Evolutionary conservation across 768 basidiomycete species (phyloP).

Genomic region (Mycena rosella): DNA sequence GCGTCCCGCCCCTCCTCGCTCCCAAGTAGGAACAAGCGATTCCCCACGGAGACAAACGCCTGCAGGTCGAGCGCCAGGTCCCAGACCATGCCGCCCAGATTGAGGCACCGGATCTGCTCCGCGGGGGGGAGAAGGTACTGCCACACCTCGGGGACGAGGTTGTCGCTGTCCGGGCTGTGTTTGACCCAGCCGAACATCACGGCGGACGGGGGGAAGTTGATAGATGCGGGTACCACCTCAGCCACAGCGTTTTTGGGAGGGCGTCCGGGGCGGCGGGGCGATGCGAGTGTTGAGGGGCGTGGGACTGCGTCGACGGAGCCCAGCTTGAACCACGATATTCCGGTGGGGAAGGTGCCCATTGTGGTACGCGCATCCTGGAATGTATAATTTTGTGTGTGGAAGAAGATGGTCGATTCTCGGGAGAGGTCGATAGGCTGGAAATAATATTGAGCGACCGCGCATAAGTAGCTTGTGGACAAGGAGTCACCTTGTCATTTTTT

Average conservation of each 20-base stretch:
- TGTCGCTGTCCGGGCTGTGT: not conserved
- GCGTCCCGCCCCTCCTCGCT: not conserved
- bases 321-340: constrained; percentile 39
- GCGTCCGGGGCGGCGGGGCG: not conserved
- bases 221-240: too few relatives aligned
- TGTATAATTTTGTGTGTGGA: constrained; percentile 38
- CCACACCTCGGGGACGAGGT: constrained; percentile 3
- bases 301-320: not conserved
- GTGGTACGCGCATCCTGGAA: constrained; percentile 35
- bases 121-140: not conserved
- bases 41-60: not conserved
- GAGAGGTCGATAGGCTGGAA: constrained; percentile 29
- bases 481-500: not conserved
- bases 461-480: too few relatives aligned
- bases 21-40: not conserved
- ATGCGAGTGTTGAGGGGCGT: not conserved
- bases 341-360: constrained; percentile 38
- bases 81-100: not conserved
- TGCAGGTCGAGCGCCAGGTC: not conserved
- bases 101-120: not conserved
- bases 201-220: not conserved
- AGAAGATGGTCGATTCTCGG: constrained; percentile 32
- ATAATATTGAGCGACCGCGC: not conserved
- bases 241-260: not conserved
- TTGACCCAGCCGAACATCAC: not conserved